Evolutionary conservation across 352 stramenopile species (phyloP), one percentile per base, ranked within the genome.

Genomic region (Pilasporangium apinafurcum): DNA sequence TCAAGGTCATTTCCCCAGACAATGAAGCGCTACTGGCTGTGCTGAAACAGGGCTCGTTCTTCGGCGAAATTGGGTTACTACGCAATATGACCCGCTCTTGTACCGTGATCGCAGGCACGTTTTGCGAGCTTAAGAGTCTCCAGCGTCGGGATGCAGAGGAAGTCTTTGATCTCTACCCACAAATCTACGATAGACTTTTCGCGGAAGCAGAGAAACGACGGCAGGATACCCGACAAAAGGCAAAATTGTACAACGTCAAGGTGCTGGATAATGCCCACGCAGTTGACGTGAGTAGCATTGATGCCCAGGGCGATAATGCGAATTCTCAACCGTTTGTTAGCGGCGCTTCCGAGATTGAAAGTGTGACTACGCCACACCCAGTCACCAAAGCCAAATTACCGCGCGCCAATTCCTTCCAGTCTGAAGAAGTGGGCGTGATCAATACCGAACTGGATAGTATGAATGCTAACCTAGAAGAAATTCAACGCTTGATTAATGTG

Each of bases 241-340:
- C 59, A 17, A 64, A 56, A 8, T 44, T 81, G 10, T 74, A 67
- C 50, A 76, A 74, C 37, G 65, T 84, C 16, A 76, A 78, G 36
- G 62, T 84, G n/a, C 60, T 84, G n/a, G 71, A 84, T 38, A 84
- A 84, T 12, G 65, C 65, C 1, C 71, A 84, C 37, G 62, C 63
- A 13, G 68, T 84, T 5, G 65, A 80, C 21, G 65, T 78, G 35
- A 78, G 58, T 30, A 68, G 58, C 27, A 75, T 84, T 26, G 56
- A 84, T 12, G 48, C 44, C 10, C 26, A 62, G 2, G 62, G 48
- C 27, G 52, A 51, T 12, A 61, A 48, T 32, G 37, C 38, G 14
- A 62, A 58, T 14, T 40, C 53, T 8, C 45, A 71, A 30, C 47
- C 59, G 1, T 81, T 81, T 42, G 62, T 77, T 18, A 38, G 70